A percentile compares a stretch with the other conserved stretches of the same genome.
These are phyloP conservation scores for Aphanocladium album DNA, from an alignment of 2,329 filamentous ascomycete species.

Conservation along the genomic window DNA sequence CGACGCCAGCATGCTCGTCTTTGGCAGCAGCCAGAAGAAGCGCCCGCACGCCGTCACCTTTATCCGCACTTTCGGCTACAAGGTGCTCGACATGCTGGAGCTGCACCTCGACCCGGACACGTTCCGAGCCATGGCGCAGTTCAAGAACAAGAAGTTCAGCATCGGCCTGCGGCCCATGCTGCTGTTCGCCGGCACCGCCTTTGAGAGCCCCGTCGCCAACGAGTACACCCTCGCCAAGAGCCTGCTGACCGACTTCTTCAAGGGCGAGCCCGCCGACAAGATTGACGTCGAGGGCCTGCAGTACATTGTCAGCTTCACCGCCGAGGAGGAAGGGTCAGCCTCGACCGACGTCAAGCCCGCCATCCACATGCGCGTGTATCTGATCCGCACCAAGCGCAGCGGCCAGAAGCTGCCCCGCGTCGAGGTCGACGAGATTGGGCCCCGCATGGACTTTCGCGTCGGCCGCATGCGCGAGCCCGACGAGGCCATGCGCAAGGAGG, in stretches of 20 bases:
- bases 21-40: constrained; percentile 87
- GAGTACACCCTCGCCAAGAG: constrained; percentile 83
- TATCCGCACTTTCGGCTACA: constrained; percentile 75
- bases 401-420: constrained; percentile 84
- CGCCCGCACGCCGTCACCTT: constrained; percentile 86
- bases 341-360: constrained; percentile 45
- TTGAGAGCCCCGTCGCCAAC: constrained; percentile 74
- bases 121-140: constrained; percentile 65
- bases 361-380: constrained; percentile 72
- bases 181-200: constrained; percentile 82
- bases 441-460: constrained; percentile 84
- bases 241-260: constrained; percentile 86
- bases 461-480: constrained; percentile 78
- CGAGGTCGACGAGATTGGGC: constrained; percentile 92
- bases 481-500: constrained; percentile 76
- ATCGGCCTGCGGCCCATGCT: constrained; percentile 86
- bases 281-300: constrained; percentile 94
- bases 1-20: constrained; percentile 79
- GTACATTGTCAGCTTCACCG: constrained; percentile 78
- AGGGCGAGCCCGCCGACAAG: constrained; percentile 66
- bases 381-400: constrained; percentile 78
- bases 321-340: constrained; percentile 54
- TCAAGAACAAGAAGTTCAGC: constrained; percentile 70
- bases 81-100: constrained; percentile 93
- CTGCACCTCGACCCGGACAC: constrained; percentile 72